Base-by-base conservation (phyloP, 345 rosid genomes). In the Euphorbia peplus region DNA sequence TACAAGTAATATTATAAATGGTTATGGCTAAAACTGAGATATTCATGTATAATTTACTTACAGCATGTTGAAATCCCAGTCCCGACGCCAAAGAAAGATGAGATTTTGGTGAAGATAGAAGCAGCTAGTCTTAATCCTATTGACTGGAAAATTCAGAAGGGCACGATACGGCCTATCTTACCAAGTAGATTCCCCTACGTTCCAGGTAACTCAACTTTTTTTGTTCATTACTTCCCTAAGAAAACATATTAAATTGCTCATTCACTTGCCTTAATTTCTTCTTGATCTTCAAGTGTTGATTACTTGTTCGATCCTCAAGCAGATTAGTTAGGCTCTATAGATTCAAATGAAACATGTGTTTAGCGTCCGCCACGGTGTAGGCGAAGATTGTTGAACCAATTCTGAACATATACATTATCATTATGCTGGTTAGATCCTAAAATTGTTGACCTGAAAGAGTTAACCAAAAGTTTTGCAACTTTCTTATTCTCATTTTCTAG, bases 121-220 rank as follows among this genome's bases (percentile, higher is more conserved):
- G 93, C 93, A 4, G 67, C 72, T 29, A 75, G 79, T 70, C 19
- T 90, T 3, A 90, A 90, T 73, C 93, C 93, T 9, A 66, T 80
- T 51, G 96, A 88, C 65, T 85, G 90, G 91, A 90, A 86, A 68
- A 80, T 81, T 0, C 96, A 90, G 56, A 82, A 85, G 73, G 96
- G 96, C 78, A 37, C 80, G 74, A 21, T 83, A 24, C 72, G 93
- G 5, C 90, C 90, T 51, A 35, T 87, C 61, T 50, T 82, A 8
- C 96, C 96, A 59, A 83, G 79, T 85, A 88, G 76, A 66, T 90
- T 92, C 76, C 98, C 96, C 54, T 73, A 63, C 68, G 78, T 86
- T 52, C 93, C 98, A 7, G 83, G 98, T 92, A 85, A 18, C 22
- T 61, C 3, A 21, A 21, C n/a, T 39, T 37, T 10, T 37, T 3